Conservation (phyloP, 257 asterid genomes). For the Nicotiana otophora region DNA sequence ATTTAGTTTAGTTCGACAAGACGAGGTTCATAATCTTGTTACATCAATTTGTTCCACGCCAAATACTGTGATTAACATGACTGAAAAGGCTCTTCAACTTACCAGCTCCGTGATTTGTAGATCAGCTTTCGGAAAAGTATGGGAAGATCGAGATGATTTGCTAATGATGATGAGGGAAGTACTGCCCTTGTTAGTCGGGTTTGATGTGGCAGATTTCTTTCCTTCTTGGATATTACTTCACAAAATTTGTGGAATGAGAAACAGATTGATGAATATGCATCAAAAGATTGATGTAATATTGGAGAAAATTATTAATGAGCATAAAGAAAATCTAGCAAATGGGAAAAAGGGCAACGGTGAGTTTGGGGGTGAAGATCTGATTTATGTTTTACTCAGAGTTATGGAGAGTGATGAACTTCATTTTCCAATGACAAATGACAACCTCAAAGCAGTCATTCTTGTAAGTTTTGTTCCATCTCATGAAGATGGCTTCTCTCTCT, state of each 20-base stretch:
- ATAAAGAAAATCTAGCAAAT: not conserved
- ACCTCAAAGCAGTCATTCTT: conserved; percentile 1
- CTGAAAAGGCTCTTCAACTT: not conserved
- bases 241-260: not conserved
- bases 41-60: not conserved
- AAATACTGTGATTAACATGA: not conserved
- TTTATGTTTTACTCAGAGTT: conserved; percentile 1
- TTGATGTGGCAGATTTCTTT: not conserved
- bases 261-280: conserved; percentile 10
- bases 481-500: not conserved
- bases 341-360: not conserved
- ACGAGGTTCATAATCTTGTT: not conserved
- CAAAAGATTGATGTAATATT: not conserved
- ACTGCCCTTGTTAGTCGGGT: not conserved
- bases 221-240: not conserved
- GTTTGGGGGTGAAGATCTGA: not conserved
- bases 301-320: conserved; percentile 1
- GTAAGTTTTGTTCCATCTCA: not conserved
- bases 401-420: not conserved
- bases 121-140: not conserved
- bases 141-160: not conserved
- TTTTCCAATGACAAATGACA: not conserved
- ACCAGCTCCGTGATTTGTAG: not conserved
- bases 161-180: not conserved
- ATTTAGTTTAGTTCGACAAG: not conserved